phyloP scores from a whole-genome alignment of 1,139 yeast species.

The Torulaspora globosa region DNA sequence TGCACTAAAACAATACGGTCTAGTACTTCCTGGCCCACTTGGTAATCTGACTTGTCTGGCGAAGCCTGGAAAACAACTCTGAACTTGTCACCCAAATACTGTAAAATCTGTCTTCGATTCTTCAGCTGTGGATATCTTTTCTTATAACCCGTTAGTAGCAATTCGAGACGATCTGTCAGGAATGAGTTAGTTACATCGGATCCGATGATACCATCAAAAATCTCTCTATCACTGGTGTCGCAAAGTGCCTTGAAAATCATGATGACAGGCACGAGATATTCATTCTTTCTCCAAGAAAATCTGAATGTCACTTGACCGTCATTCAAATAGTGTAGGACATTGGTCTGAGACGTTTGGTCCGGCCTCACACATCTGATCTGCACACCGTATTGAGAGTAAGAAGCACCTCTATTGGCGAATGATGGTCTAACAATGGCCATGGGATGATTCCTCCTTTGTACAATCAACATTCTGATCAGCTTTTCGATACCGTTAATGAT shows the following conservation, averaged over 20 bases:
- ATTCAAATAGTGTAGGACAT: slow-evolving; percentile 87
- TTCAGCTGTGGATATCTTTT: slow-evolving; percentile 58
- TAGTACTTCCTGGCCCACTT: slow-evolving; percentile 84
- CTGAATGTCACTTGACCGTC: slow-evolving; percentile 97
- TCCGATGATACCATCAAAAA: slow-evolving; percentile 94
- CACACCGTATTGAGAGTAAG: slow-evolving; percentile 85
- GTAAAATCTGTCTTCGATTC: slow-evolving; percentile 82
- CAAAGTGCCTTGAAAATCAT: slow-evolving; percentile 87
- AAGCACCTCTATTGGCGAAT: slow-evolving; percentile 87
- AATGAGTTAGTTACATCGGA: slow-evolving; percentile 82
- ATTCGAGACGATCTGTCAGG: slow-evolving; percentile 95
- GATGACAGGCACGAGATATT: slow-evolving; percentile 86
- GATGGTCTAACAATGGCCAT: slow-evolving; percentile 97
- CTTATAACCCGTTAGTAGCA: slow-evolving; percentile 83
- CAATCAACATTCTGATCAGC: slow-evolving; percentile 92
- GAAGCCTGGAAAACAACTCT: slow-evolving; percentile 89
- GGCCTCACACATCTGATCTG: slow-evolving; percentile 93
- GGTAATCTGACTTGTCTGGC: slow-evolving; percentile 81
- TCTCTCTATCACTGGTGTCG: slow-evolving; percentile 90
- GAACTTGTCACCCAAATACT: slow-evolving; percentile 92
- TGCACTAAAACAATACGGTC: slow-evolving; percentile 86
- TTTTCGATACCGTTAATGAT: slow-evolving; percentile 96
- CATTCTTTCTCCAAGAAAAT: slow-evolving; percentile 96
- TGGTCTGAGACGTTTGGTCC: slow-evolving; percentile 96
- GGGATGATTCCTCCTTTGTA: slow-evolving; percentile 95